Evolutionary conservation across 1,139 yeast species (phyloP).

Genomic region (Candida tetrigidarum): DNA sequence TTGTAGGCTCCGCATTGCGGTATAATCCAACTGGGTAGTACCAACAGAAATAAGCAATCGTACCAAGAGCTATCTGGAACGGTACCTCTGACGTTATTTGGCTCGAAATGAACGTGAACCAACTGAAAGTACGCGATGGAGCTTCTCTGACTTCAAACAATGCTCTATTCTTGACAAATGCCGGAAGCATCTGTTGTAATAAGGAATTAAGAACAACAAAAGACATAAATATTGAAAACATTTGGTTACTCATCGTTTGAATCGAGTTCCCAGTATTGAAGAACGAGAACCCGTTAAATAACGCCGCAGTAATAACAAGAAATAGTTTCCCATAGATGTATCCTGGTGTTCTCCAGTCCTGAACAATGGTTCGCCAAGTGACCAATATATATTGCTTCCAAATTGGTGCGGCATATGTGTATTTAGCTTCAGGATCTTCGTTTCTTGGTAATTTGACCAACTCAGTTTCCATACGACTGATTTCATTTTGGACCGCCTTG

Average conservation of each 20-base stretch:
- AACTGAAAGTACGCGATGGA: constrained; percentile 35
- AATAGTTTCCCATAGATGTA: constrained; percentile 46
- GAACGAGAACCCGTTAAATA: constrained; percentile 52
- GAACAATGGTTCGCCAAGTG: constrained; percentile 31
- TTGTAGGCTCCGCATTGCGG: constrained; percentile 49
- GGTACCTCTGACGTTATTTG: constrained; percentile 79
- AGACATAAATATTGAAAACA: constrained; percentile 62
- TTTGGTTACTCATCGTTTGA: constrained; percentile 52
- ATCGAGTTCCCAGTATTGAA: constrained; percentile 32
- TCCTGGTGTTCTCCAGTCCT: constrained; percentile 49
- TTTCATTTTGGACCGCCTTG: constrained; percentile 25
- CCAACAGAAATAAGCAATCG: constrained; percentile 72
- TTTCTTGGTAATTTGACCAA: constrained; percentile 31
- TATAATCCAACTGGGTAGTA: constrained; percentile 83
- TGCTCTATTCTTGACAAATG: constrained; percentile 36
- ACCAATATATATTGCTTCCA: constrained; percentile 31
- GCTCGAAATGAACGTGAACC: constrained; percentile 49
- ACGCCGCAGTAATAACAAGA: constrained; percentile 42
- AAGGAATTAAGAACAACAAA: constrained; percentile 49
- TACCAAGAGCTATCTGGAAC: constrained; percentile 71
- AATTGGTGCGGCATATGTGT: constrained; percentile 31
- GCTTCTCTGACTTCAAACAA: constrained; percentile 41
- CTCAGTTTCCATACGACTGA: constrained; percentile 35
- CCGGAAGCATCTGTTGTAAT: constrained; percentile 54
- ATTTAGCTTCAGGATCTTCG: constrained; percentile 25